These are phyloP conservation scores for Telfairia occidentalis DNA, from an alignment of 331 rosid species.

Conservation along the genomic window DNA sequence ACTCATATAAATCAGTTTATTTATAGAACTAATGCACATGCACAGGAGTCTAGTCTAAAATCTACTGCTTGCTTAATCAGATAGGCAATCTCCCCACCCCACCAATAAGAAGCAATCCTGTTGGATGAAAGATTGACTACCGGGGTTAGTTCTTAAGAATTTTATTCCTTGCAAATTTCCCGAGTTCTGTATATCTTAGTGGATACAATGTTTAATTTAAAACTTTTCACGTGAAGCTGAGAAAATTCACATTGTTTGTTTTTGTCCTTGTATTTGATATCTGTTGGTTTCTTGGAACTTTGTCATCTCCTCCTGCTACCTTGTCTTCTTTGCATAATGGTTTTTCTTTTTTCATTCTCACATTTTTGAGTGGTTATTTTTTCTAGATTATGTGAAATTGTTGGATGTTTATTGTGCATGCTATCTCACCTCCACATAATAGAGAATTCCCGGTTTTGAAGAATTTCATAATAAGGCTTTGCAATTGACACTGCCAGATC, in stretches of 20 bases:
- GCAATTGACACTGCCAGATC: slow-evolving; percentile 16
- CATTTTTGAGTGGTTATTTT: background rate
- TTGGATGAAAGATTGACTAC: background rate
- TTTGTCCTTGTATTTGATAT: background rate
- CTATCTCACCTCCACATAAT: background rate
- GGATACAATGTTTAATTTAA: background rate
- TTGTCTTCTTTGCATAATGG: background rate
- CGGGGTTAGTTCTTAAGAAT: background rate
- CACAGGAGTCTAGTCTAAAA: background rate
- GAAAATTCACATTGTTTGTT: background rate
- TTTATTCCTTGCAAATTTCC: background rate
- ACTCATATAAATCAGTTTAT: background rate
- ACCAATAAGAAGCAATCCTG: background rate
- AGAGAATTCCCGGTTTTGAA: background rate
- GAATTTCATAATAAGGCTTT: background rate
- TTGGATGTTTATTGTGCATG: background rate
- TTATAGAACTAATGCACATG: background rate
- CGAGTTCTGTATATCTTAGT: background rate
- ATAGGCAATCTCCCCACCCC: background rate
- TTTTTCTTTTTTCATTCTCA: background rate
- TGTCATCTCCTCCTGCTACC: background rate
- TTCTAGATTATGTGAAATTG: background rate
- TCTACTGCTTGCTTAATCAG: background rate
- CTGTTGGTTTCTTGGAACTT: background rate
- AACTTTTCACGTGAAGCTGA: background rate